Base-by-base conservation (phyloP, 192 early-diverging fungal genomes). In the Entomortierella parvispora region DNA sequence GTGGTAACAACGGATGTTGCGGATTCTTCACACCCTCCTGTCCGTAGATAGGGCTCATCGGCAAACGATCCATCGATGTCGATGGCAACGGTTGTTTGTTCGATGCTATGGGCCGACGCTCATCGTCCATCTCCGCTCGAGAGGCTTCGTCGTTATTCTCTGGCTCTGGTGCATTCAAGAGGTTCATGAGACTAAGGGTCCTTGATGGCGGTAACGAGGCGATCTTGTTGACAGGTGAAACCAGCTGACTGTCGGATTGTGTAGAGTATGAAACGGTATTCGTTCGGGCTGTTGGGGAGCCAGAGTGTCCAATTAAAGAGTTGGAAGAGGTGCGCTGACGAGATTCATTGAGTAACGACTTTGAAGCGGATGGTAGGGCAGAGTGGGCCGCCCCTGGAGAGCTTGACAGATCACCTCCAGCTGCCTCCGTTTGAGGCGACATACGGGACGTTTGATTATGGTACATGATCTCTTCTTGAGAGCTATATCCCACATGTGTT, bases 171-270 rank as follows among this genome's bases (percentile, higher is more conserved):
- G n/a, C 43, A 14, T 77, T 77, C 20, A 77, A 53, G 40, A 77
- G 62, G 20, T 77, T 77, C 28, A 63, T 64, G n/a, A 77, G 9
- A 32, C 72, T 76, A 20, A 68, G 61, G 4, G 74, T 63, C 4
- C 66, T 58, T 20, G 65, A 46, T 7, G 69, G 54, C 12, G 65
- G 52, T 11, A 51, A 50, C 0, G 65, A 63, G 32, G 65, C 11
- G 17, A 43, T 25, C 43, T 37, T 31, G 71, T 26, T 32, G 51
- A 32, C 0, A 28, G 48, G 18, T 18, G 45, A 14, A n/a, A 23
- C 44, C 43, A 54, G 37, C 20, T 28, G 22, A 5, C 47, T 18
- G n/a, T 49, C 18, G 47, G 22, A 20, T 18, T 48, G 28, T 37
- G 58, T 11, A 53, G 32, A 25, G 48, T 33, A 22, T 54, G 34